Base-by-base conservation (phyloP, 495 filamentous ascomycete species). In the Talaromyces borbonicus region DNA sequence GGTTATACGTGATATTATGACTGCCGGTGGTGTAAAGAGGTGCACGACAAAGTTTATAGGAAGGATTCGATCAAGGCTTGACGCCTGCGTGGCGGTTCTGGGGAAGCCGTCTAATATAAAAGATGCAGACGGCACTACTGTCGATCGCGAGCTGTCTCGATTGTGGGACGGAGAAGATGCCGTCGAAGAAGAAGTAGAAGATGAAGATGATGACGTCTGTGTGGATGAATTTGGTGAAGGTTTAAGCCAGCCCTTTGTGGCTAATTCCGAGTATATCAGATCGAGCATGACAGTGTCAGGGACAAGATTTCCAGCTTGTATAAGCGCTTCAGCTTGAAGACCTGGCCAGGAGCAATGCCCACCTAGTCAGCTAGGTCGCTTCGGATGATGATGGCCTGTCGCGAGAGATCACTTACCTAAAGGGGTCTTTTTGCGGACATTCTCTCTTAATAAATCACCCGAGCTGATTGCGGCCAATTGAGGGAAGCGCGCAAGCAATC, bases 51-150 rank as follows among this genome's bases (percentile, higher is more conserved):
- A 77, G 65, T 98, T 98, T 52, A 98, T 87, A 2, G 88, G 85
- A 26, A 98, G 78, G 9, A 94, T 70, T 6, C 67, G 65, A 56
- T 92, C 90, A 19, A 98, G 66, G 31, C 78, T 79, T 35, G 66
- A 53, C 9, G 92, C 92, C 65, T 98, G 92, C 1, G 67, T 47
- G 2, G 83, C 80, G 14, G 88, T 98, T 49, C 92, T 84, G 4
- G 92, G 92, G 64, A 97, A 98, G 16, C 92, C 92, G 59, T 98
- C 92, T 38, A 98, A 83, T 50, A 98, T 80, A 61, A 97, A 98
- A 12, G 87, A 94, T 16, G 90, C 85, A 9, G 77, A 67, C 0
- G 92, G 80, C 48, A 79, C 75, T 36, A 92, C 74, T 36, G 79
- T 80, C 38, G 77, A 58, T n/a, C 16, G 18, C 16, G 11, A 12